Percentiles rank a stretch among this genome's conserved stretches.
Evolutionary conservation across 306 rosid species (phyloP).

Genomic region (Cicer cuneatum): DNA sequence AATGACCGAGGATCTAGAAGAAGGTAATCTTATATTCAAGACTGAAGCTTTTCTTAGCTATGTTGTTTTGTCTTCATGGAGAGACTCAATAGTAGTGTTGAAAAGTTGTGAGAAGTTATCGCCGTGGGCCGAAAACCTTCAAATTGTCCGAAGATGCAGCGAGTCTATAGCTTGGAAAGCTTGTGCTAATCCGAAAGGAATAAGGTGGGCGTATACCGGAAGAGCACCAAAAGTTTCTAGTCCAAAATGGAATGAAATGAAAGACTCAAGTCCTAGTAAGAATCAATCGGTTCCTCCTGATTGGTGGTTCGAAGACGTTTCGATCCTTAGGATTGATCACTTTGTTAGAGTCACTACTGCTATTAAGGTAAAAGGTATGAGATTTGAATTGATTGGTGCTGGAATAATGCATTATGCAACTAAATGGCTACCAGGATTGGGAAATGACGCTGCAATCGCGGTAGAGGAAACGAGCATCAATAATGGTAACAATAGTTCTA

Average conservation of each 20-base stretch:
- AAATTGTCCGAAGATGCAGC: constrained; percentile 89
- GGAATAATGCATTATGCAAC: constrained; percentile 77
- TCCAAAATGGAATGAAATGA: constrained; percentile 83
- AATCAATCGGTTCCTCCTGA: constrained; percentile 83
- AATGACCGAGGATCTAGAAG: constrained; percentile 97
- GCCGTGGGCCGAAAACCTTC: constrained; percentile 97
- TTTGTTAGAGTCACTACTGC: constrained; percentile 94
- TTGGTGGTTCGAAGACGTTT: constrained; percentile 99
- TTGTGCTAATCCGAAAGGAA: constrained; percentile 94
- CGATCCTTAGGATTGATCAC: constrained; percentile 94
- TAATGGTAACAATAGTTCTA: constrained; percentile 50
- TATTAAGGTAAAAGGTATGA: constrained; percentile 94
- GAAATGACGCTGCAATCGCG: constrained; percentile 43
- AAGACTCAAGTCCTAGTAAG: constrained; percentile 83
- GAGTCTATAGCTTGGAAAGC: constrained; percentile 99
- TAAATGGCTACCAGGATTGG: constrained; percentile 86
- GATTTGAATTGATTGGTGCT: constrained; percentile 83
- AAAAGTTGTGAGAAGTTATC: constrained; percentile 95
- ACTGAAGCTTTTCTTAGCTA: constrained; percentile 97
- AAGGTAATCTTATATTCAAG: constrained; percentile 97
- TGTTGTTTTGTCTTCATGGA: constrained; percentile 97
- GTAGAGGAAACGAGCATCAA: constrained; percentile 69
- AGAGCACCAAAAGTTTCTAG: constrained; percentile 67
- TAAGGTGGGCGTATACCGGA: constrained; percentile 95
- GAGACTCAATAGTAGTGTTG: constrained; percentile 89